Evolutionary conservation across 2,329 filamentous ascomycete genomes (phyloP).

Genomic region (Tolypocladium pustulatum): DNA sequence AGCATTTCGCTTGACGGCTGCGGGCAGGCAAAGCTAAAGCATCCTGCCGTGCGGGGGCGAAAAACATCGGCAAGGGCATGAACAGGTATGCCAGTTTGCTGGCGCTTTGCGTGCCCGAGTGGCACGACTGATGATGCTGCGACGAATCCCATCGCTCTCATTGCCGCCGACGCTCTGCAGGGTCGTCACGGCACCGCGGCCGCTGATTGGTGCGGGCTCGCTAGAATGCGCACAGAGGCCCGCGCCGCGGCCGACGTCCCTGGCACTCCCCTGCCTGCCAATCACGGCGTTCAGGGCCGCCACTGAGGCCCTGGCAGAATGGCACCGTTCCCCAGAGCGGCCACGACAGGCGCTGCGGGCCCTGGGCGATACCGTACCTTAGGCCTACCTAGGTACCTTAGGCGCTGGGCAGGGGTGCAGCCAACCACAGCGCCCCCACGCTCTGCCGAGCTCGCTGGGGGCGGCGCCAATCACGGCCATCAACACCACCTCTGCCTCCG

Average conservation of each 20-base stretch:
- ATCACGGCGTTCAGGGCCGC: not conserved
- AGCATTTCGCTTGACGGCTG: not conserved
- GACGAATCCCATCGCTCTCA: conserved; percentile 20
- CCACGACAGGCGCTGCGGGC: not conserved
- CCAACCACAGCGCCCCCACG: not conserved
- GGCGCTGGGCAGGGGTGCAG: not conserved
- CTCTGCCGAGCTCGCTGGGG: too few species aligned
- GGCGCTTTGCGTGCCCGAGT: not conserved
- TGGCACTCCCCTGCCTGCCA: not conserved
- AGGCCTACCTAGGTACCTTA: too few species aligned
- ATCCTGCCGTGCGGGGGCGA: not conserved
- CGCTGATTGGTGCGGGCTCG: not conserved
- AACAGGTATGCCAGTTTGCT: not conserved
- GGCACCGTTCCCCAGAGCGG: not conserved
- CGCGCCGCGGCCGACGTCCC: not conserved
- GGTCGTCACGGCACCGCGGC: conserved; percentile 1
- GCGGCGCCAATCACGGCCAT: not conserved
- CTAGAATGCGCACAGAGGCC: not conserved
- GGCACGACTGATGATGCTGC: not conserved
- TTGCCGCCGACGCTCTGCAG: conserved; percentile 35
- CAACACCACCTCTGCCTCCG: not conserved
- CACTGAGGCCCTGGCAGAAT: too few species aligned
- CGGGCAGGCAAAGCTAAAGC: not conserved
- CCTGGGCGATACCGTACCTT: too few species aligned
- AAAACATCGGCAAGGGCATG: not conserved